A percentile compares a stretch with the other conserved stretches of the same genome.
phyloP scores from a whole-genome alignment of 2,329 filamentous ascomycete species.

The Periconia macrospinosa region DNA sequence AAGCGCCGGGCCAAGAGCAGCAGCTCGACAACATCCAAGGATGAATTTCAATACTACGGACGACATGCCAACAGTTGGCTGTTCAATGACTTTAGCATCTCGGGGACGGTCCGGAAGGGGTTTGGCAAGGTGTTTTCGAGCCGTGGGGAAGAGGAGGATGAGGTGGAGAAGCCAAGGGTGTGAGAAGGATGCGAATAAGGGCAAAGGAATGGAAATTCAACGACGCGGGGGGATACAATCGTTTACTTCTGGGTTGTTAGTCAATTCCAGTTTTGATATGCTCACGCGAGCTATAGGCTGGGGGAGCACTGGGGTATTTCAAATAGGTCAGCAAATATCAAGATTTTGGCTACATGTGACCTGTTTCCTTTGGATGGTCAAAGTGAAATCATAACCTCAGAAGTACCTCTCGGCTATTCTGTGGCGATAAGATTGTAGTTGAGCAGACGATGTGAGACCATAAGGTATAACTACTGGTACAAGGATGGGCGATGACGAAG shows the following conservation, averaged over 20 bases:
- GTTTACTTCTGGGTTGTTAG: not conserved
- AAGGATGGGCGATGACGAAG: not conserved
- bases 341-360: no score
- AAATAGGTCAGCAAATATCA: no score
- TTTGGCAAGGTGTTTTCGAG: conserved; percentile 29
- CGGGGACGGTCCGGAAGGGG: conserved; percentile 33
- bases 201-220: not conserved
- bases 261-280: no score
- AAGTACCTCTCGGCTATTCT: no score
- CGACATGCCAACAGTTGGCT: conserved; percentile 43
- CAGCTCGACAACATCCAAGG: conserved; percentile 14
- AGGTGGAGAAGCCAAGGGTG: not conserved
- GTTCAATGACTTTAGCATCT: conserved; percentile 43
- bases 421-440: no score
- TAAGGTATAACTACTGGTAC: no score
- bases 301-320: no score
- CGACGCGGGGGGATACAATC: not conserved
- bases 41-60: conserved; percentile 38
- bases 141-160: conserved; percentile 11
- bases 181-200: not conserved
- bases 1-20: conserved; percentile 19
- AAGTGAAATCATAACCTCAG: no score
- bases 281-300: no score
- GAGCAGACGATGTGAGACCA: no score
- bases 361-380: no score